Evolutionary conservation across 2,329 filamentous ascomycete genomes (phyloP).

Genomic region (Annulohypoxylon truncatum): DNA sequence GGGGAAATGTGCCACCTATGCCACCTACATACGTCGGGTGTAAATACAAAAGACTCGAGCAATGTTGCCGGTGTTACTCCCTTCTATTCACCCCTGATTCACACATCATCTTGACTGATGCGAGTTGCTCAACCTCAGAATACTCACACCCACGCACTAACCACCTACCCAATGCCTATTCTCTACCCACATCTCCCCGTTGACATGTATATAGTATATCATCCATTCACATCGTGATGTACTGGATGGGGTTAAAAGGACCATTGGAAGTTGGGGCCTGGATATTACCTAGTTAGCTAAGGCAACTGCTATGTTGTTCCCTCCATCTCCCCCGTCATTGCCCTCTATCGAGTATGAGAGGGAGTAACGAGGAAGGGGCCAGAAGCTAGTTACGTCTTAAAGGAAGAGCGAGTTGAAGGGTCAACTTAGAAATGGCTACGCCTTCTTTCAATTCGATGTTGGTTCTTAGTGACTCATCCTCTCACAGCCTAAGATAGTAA

Average conservation of each 20-base stretch:
- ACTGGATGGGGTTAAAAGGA: conserved; percentile 8
- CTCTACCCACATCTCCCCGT: neutral
- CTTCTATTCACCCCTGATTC: neutral
- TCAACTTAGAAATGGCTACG: conserved; percentile 24
- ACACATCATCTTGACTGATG: neutral
- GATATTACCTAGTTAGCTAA: conserved; percentile 13
- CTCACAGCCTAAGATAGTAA: conserved; percentile 10
- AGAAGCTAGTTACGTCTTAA: conserved; percentile 5
- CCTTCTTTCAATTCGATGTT: conserved; percentile 15
- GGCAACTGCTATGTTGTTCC: conserved; percentile 14
- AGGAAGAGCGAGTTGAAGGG: conserved; percentile 9
- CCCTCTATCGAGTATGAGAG: conserved; percentile 4
- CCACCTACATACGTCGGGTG: conserved; percentile 2
- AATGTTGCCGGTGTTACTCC: conserved; percentile 2
- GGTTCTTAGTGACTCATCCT: conserved; percentile 27
- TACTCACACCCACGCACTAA: neutral
- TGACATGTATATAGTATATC: conserved; percentile 28
- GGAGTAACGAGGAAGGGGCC: conserved; percentile 11
- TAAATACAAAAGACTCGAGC: conserved; percentile 16
- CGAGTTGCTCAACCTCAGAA: conserved; percentile 11
- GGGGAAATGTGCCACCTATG: conserved; percentile 16
- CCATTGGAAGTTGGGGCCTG: conserved; percentile 1
- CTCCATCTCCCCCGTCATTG: conserved; percentile 10
- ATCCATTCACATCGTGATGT: conserved; percentile 14
- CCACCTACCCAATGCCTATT: neutral